Base-by-base conservation (phyloP, 192 early-diverging fungal genomes). In the Oehlia diaphana region DNA sequence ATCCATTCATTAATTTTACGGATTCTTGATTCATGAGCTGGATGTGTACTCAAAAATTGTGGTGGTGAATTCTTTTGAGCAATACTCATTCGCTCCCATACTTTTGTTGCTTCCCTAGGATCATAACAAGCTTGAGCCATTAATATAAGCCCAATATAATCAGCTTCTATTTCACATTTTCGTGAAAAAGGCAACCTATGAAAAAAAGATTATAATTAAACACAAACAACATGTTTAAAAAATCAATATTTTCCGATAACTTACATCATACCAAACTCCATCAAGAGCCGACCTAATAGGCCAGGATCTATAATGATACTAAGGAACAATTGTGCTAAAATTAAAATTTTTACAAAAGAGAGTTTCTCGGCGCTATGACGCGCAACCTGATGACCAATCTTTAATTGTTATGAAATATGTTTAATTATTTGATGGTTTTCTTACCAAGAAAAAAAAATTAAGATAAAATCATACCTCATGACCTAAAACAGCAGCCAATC, bases 61-160 rank as follows among this genome's bases (percentile, higher is more conserved):
- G 89, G 86, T 9, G 85, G 81, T 3, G 80, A 65, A 1, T 50
- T 77, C 0, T 79, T 74, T 66, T 91, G 87, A 16, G 50, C 63
- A 7, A 63, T 10, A 14, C 76, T 58, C 96, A 97, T 99, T 12
- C 95, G 83, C 83, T 91, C 76, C 97, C 97, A 99, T 80, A 99
- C 85, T 9, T 83, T 82, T 0, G 92, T 85, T 26, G 95, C 95
- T 77, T 93, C 91, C 13, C 75, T 77, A 1, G 97, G 97, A 81
- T 98, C 90, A 82, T 93, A 99, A 82, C 97, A 99, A 35, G 97
- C 97, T 72, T 92, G 88, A 5, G 96, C 91, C 95, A 98, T 96
- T 19, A 99, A 85, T 64, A 88, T 74, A 49, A 99, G 83, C 0
- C 96, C 96, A 82, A 99, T 94, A 64, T 91, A 86, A 83, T 99